These are phyloP conservation scores for Macrophomina phaseolina DNA, from an alignment of 2,329 filamentous ascomycete species.

Conservation along the genomic window DNA sequence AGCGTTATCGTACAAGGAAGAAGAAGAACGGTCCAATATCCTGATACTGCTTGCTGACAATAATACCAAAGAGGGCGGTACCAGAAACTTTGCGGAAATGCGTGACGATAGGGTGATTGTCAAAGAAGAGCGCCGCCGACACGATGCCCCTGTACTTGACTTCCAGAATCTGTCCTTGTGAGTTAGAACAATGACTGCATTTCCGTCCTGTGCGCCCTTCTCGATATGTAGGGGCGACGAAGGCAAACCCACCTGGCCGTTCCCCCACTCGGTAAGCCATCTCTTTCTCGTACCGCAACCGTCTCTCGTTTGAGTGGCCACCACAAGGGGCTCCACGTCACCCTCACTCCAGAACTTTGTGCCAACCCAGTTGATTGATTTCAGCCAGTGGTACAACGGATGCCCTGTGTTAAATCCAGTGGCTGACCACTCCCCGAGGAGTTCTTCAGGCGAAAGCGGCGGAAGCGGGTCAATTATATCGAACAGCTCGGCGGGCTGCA, in stretches of 20 bases:
- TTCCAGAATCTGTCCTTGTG: slow-evolving; percentile 24
- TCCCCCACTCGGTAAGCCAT: not conserved
- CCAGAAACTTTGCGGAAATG: slow-evolving; percentile 38
- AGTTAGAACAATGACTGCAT: too few species aligned
- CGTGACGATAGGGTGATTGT: slow-evolving; percentile 40
- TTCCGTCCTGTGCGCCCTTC: too few species aligned
- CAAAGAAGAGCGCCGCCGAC: slow-evolving; percentile 40
- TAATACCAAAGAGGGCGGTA: slow-evolving; percentile 36
- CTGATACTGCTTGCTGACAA: slow-evolving; percentile 27
- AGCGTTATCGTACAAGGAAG: not conserved
- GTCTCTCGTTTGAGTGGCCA: slow-evolving; percentile 12
- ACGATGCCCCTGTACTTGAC: slow-evolving; percentile 35
- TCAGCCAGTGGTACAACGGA: slow-evolving; percentile 33
- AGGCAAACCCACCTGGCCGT: slow-evolving; percentile 33
- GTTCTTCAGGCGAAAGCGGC: not conserved
- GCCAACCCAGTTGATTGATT: slow-evolving; percentile 38
- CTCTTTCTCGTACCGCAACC: not conserved
- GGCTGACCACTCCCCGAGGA: slow-evolving; percentile 40
- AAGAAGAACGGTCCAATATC: slow-evolving; percentile 2
- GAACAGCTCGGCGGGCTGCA: not conserved
- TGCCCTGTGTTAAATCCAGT: slow-evolving; percentile 37
- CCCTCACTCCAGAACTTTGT: slow-evolving; percentile 38
- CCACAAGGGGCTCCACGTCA: slow-evolving; percentile 41
- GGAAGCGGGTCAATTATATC: not conserved
- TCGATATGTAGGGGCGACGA: too few species aligned